Percentiles rank a stretch among this genome's conserved stretches.
These are phyloP conservation scores for Francoa sonchifolia DNA, from an alignment of 441 rosid species.

Conservation along the genomic window DNA sequence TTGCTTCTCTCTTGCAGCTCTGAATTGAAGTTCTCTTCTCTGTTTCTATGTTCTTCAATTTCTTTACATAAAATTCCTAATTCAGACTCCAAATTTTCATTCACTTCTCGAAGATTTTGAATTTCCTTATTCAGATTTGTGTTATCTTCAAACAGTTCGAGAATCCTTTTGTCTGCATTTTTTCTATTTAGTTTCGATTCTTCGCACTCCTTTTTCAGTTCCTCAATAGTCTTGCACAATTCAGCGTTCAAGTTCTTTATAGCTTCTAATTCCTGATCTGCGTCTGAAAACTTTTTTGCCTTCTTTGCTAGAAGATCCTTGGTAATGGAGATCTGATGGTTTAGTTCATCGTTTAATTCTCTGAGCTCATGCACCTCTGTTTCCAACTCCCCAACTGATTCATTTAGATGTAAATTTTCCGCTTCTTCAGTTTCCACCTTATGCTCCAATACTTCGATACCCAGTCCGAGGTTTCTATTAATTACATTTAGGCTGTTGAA, in stretches of 20 bases:
- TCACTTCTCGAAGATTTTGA: constrained; percentile 32
- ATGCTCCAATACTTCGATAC: constrained; percentile 33
- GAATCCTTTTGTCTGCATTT: constrained; percentile 31
- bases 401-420: constrained; percentile 37
- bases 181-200: constrained; percentile 27
- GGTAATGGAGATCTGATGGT: constrained; percentile 31
- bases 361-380: constrained; percentile 40
- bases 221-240: constrained; percentile 41
- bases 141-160: constrained; percentile 27
- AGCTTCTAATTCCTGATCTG: constrained; percentile 49
- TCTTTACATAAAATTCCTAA: constrained; percentile 32
- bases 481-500: constrained; percentile 21
- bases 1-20: constrained; percentile 51
- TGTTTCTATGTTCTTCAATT: constrained; percentile 34
- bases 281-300: constrained; percentile 44
- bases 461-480: constrained; percentile 28
- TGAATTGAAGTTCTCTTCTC: constrained; percentile 40
- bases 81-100: constrained; percentile 41
- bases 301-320: constrained; percentile 47
- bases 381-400: constrained; percentile 38
- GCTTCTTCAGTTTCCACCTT: constrained; percentile 38
- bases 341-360: constrained; percentile 45
- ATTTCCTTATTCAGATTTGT: constrained; percentile 41
- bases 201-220: constrained; percentile 40
- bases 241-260: constrained; percentile 33